These are phyloP conservation scores for Colletotrichum karsti DNA, from an alignment of 2,329 filamentous ascomycete genomes.

Conservation along the genomic window DNA sequence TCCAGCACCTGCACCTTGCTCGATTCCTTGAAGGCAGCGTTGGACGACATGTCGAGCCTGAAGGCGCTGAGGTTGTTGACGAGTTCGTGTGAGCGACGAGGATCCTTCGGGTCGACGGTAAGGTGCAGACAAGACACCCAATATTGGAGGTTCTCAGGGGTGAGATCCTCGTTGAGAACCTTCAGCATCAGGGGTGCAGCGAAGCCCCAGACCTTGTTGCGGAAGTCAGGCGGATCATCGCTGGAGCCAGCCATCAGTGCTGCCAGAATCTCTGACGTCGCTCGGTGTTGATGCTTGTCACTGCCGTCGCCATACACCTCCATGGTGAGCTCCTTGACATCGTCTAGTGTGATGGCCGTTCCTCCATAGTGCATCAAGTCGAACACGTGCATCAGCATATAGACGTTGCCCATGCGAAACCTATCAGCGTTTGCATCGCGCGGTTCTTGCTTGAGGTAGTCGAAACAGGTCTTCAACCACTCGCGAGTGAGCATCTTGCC, in stretches of 20 bases:
- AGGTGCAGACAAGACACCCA: constrained; percentile 96
- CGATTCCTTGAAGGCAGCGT: constrained; percentile 98
- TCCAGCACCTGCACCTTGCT: constrained; percentile 94
- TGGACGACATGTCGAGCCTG: constrained; percentile 91
- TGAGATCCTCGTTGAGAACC: constrained; percentile 90
- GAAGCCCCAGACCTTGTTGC: constrained; percentile 85
- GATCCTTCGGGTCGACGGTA: constrained; percentile 88
- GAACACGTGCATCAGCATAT: constrained; percentile 88
- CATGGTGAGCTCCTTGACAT: constrained; percentile 82
- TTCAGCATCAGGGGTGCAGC: constrained; percentile 87
- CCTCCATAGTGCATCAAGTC: constrained; percentile 86
- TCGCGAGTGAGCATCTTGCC: constrained; percentile 80
- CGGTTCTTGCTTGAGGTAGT: constrained; percentile 95
- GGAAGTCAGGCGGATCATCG: constrained; percentile 78
- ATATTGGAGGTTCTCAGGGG: constrained; percentile 92
- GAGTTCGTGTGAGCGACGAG: constrained; percentile 85
- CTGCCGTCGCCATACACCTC: constrained; percentile 90
- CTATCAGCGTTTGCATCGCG: constrained; percentile 83
- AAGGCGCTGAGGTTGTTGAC: constrained; percentile 85
- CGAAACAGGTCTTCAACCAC: constrained; percentile 90
- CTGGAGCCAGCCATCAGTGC: constrained; percentile 83
- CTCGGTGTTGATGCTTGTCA: constrained; percentile 97
- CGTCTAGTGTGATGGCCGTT: constrained; percentile 82
- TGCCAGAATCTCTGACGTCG: constrained; percentile 91
- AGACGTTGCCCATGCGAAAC: constrained; percentile 88